Conservation (phyloP, 1,284 basidiomycete species). For the Fomitopsis schrenkii region DNA sequence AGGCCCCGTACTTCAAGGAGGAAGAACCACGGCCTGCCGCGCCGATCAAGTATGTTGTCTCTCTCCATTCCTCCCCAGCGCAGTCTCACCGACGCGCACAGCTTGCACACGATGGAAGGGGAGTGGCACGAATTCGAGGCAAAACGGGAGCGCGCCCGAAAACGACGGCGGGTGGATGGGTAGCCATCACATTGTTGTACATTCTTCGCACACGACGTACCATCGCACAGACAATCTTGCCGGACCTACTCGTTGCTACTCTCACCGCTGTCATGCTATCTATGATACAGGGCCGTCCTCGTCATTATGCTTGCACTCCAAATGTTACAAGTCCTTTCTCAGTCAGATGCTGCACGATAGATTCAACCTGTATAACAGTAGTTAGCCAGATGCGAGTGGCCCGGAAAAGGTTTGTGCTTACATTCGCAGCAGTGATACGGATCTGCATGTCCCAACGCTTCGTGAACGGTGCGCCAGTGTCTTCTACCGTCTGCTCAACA, state of each 20-base stretch:
- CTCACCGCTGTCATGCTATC: constrained; percentile 16
- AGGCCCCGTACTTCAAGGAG: constrained; percentile 76
- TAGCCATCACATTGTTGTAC: constrained; percentile 6
- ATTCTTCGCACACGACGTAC: constrained; percentile 18
- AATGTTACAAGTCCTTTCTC: constrained; percentile 60
- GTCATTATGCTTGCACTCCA: constrained; percentile 24
- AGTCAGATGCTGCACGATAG: constrained; percentile 74
- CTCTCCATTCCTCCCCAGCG: constrained; percentile 13
- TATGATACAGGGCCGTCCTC: constrained; percentile 10
- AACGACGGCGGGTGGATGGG: constrained; percentile 52
- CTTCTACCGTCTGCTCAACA: constrained; percentile 76
- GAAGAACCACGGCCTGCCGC: constrained; percentile 74
- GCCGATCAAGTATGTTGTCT: constrained; percentile 70
- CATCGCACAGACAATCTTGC: constrained; percentile 16
- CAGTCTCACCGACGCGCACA: constrained; percentile 25
- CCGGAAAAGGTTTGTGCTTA: constrained; percentile 31
- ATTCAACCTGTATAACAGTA: constrained; percentile 55
- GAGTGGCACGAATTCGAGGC: constrained; percentile 96
- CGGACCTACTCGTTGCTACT: constrained; percentile 14
- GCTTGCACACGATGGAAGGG: constrained; percentile 74
- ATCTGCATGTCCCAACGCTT: constrained; percentile 93
- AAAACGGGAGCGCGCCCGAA: constrained; percentile 80
- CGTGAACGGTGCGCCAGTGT: constrained; percentile 84
- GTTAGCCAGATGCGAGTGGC: neutral
- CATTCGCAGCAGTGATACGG: constrained; percentile 78